phyloP scores from a whole-genome alignment of 2,329 filamentous ascomycete genomes.

The Aspergillus sergii region DNA sequence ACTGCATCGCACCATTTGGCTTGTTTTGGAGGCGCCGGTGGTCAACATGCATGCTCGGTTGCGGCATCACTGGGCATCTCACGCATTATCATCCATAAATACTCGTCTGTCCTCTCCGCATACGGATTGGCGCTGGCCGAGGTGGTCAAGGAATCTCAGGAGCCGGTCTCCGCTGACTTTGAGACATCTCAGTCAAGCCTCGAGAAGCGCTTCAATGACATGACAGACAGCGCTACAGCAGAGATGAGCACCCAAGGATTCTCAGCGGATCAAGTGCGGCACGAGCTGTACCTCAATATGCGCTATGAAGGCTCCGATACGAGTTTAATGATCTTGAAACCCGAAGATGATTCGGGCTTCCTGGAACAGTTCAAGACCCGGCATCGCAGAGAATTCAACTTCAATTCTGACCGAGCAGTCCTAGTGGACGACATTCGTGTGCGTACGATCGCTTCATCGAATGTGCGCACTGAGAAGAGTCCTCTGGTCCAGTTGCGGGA shows the following conservation, averaged over 20 bases:
- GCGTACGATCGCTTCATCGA: slow-evolving; percentile 73
- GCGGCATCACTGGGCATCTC: slow-evolving; percentile 81
- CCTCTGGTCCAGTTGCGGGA: slow-evolving; percentile 68
- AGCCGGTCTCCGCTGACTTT: slow-evolving; percentile 58
- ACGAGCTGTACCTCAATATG: slow-evolving; percentile 51
- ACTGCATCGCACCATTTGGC: slow-evolving; percentile 88
- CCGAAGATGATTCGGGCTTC: slow-evolving; percentile 78
- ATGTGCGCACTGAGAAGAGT: slow-evolving; percentile 63
- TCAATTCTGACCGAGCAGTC: slow-evolving; percentile 81
- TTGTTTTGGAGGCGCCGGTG: slow-evolving; percentile 89
- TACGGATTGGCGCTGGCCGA: slow-evolving; percentile 93
- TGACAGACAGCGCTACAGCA: slow-evolving; percentile 63
- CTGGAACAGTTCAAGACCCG: slow-evolving; percentile 80
- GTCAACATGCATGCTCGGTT: slow-evolving; percentile 90
- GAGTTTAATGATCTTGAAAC: slow-evolving; percentile 57
- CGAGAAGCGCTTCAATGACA: slow-evolving; percentile 71
- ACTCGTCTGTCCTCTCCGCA: slow-evolving; percentile 87
- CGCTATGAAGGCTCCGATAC: slow-evolving; percentile 56
- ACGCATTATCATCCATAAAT: slow-evolving; percentile 84
- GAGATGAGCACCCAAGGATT: slow-evolving; percentile 51
- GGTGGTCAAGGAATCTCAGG: slow-evolving; percentile 85
- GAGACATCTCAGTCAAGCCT: slow-evolving; percentile 50
- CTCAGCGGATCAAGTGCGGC: slow-evolving; percentile 39
- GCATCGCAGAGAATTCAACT: slow-evolving; percentile 90
- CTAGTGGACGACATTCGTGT: slow-evolving; percentile 89